Percentiles rank a stretch among this genome's conserved stretches.
Conservation (phyloP, 202 grass and related monocot species). For the Musa balbisiana region DNA sequence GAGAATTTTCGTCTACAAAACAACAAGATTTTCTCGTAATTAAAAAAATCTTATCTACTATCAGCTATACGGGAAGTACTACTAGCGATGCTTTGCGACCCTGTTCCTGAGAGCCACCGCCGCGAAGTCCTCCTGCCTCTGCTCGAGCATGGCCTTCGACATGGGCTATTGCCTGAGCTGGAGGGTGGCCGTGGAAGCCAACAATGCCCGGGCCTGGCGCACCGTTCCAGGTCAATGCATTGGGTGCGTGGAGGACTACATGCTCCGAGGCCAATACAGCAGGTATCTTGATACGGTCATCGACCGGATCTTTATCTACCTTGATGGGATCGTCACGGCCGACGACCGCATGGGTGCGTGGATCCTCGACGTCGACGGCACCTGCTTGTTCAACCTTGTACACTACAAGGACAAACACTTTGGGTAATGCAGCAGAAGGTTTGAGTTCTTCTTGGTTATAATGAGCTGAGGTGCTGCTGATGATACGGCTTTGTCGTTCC, state of each 20-base stretch:
- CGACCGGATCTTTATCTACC: constrained; percentile 42
- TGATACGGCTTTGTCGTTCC: not conserved
- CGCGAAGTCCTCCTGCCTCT: not conserved
- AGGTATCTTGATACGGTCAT: constrained; percentile 53
- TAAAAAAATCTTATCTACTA: too few relatives aligned
- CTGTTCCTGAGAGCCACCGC: not conserved
- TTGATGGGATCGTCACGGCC: constrained; percentile 28
- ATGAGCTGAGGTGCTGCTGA: too few relatives aligned
- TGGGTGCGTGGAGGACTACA: constrained; percentile 61
- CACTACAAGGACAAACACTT: constrained; percentile 69
- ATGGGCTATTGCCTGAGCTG: constrained; percentile 68
- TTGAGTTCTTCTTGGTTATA: not conserved
- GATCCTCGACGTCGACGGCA: constrained; percentile 81
- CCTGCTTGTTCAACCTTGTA: constrained; percentile 72
- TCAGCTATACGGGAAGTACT: too few relatives aligned
- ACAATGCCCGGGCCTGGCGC: constrained; percentile 65
- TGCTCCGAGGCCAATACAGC: constrained; percentile 70
- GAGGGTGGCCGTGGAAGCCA: constrained; percentile 78
- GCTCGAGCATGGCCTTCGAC: constrained; percentile 32
- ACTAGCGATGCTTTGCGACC: too few relatives aligned
- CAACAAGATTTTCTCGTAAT: too few relatives aligned
- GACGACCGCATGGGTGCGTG: constrained; percentile 75
- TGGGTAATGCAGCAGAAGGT: constrained; percentile 28
- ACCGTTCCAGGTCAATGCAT: constrained; percentile 64
- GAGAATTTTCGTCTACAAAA: too few relatives aligned